Evolutionary conservation across 495 filamentous ascomycete species (phyloP).

Genomic region (Apiosordaria backusii): DNA sequence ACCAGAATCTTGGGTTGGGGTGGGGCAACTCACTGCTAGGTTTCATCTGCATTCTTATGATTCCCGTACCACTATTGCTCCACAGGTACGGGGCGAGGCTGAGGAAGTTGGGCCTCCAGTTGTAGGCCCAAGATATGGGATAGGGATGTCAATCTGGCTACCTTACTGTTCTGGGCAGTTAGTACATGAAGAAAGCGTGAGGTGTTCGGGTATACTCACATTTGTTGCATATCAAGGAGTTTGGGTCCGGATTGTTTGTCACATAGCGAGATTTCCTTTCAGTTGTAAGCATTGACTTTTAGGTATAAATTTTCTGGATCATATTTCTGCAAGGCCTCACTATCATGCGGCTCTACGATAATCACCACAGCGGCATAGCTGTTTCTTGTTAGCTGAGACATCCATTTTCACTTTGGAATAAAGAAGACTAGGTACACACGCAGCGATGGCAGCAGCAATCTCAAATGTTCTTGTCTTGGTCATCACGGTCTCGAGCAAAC

Average conservation of each 20-base stretch:
- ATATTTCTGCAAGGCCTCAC: too few relatives aligned
- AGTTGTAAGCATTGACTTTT: neutral
- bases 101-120: slow-evolving; percentile 28
- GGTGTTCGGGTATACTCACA: neutral
- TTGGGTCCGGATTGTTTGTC: neutral
- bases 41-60: slow-evolving; percentile 55
- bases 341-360: neutral
- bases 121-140: slow-evolving; percentile 11
- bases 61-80: slow-evolving; percentile 77
- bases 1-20: slow-evolving; percentile 50
- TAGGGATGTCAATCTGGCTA: neutral
- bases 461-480: neutral
- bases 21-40: slow-evolving; percentile 63
- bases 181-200: neutral
- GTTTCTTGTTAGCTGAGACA: neutral
- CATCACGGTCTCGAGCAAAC: neutral
- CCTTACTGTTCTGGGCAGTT: neutral
- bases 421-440: neutral
- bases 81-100: slow-evolving; percentile 66
- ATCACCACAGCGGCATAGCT: neutral
- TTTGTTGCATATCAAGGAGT: neutral
- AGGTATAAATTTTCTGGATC: neutral
- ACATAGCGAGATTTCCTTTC: neutral
- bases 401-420: neutral
- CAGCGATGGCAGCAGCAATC: neutral